Conservation (phyloP, 179 eudicot species). For the Patellifolia procumbens region DNA sequence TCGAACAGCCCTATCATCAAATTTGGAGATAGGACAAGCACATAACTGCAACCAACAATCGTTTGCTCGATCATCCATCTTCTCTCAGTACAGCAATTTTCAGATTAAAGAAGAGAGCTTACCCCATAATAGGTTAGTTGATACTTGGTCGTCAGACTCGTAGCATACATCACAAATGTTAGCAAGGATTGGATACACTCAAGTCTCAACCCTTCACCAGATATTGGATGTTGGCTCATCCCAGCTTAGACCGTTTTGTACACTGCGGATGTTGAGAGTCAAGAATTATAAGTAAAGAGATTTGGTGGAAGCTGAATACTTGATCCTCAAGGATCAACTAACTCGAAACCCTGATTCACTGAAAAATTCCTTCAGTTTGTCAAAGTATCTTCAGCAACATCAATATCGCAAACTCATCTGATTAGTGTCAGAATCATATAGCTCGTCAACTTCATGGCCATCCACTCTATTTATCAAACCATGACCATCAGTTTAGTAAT, state of each 20-base stretch:
- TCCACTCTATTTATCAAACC: not conserved
- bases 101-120: constrained; percentile 52
- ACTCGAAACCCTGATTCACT: not conserved
- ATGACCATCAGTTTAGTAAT: not conserved
- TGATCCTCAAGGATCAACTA: too few relatives aligned
- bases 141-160: constrained; percentile 46
- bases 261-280: constrained; percentile 57
- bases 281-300: constrained; percentile 72
- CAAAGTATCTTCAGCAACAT: not conserved
- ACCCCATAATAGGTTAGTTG: constrained; percentile 45
- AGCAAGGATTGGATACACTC: constrained; percentile 59
- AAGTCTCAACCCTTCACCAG: constrained; percentile 59
- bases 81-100: constrained; percentile 46
- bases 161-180: constrained; percentile 57
- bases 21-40: constrained; percentile 62
- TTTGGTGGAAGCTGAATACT: too few relatives aligned
- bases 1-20: constrained; percentile 65
- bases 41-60: constrained; percentile 67
- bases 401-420: too few relatives aligned
- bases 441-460: not conserved
- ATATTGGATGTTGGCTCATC: constrained; percentile 48
- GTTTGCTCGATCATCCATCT: constrained; percentile 57
- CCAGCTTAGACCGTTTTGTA: constrained; percentile 51
- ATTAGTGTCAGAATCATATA: too few relatives aligned
- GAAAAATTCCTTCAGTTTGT: not conserved